Evolutionary conservation across 192 early-diverging fungal species (phyloP).

Genomic region (Chytriomyces confervae): DNA sequence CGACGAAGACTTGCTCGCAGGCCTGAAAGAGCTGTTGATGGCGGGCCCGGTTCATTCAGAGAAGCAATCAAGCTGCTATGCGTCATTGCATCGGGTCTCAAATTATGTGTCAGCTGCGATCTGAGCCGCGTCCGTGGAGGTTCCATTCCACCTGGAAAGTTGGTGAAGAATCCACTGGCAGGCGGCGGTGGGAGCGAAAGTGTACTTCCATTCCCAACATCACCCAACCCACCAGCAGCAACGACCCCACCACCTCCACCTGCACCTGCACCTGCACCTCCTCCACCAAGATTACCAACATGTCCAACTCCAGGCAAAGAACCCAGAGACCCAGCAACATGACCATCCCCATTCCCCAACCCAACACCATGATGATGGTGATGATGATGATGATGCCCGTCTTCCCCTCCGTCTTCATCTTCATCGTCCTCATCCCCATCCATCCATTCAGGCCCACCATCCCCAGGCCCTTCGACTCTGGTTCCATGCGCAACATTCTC

Average conservation of each 20-base stretch:
- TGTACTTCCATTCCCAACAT: background rate
- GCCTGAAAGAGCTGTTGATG: background rate
- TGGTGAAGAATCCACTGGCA: background rate
- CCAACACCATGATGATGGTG: background rate
- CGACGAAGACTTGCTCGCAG: background rate
- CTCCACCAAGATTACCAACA: too few species aligned
- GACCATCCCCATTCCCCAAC: background rate
- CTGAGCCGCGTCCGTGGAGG: background rate
- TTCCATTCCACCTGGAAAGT: background rate
- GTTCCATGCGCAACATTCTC: slow-evolving; percentile 63
- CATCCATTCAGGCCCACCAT: slow-evolving; percentile 28
- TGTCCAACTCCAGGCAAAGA: too few species aligned
- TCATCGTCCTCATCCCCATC: slow-evolving; percentile 34
- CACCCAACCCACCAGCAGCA: background rate
- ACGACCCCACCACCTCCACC: too few species aligned
- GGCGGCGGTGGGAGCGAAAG: background rate
- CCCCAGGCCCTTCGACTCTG: slow-evolving; percentile 43
- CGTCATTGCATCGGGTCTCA: background rate
- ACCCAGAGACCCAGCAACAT: background rate
- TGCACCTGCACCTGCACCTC: too few species aligned
- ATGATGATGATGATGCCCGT: background rate
- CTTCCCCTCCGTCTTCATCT: slow-evolving; percentile 31
- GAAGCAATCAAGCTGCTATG: background rate
- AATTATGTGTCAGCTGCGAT: background rate
- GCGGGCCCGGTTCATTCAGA: background rate